A percentile compares a stretch with the other conserved stretches of the same genome.
phyloP scores from a whole-genome alignment of 1,284 basidiomycete genomes.

The Cryptococcus depauperatus region DNA sequence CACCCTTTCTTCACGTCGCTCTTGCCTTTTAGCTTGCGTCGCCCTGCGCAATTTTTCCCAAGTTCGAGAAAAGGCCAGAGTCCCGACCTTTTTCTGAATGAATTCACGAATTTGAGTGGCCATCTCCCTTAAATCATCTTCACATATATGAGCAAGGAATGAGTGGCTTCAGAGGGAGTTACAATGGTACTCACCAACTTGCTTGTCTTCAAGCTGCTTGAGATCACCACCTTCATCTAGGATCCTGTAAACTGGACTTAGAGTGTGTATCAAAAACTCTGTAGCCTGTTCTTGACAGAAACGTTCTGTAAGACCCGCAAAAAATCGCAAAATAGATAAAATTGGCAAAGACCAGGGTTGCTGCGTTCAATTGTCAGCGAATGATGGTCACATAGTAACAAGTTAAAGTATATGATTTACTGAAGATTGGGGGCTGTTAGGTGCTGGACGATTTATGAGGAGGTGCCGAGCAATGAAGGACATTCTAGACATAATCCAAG shows the following conservation, averaged over 20 bases:
- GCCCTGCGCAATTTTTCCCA: constrained; percentile 75
- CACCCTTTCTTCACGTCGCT: constrained; percentile 60
- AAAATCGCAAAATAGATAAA: constrained; percentile 77
- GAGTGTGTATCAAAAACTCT: constrained; percentile 69
- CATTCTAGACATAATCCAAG: constrained; percentile 89
- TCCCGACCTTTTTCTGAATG: constrained; percentile 75
- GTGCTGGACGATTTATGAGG: constrained; percentile 45
- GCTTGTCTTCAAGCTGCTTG: constrained; percentile 57
- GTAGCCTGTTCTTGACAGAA: constrained; percentile 57
- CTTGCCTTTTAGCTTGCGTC: constrained; percentile 59
- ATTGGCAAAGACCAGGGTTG: constrained; percentile 69
- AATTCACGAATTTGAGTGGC: constrained; percentile 81
- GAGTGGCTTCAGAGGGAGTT: no score
- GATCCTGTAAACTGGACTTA: constrained; percentile 79
- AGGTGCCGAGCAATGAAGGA: constrained; percentile 67
- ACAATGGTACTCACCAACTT: constrained; percentile 60
- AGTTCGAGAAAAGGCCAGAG: constrained; percentile 64
- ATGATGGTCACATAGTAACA: not conserved
- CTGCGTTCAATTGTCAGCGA: constrained; percentile 10
- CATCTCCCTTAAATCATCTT: constrained; percentile 75
- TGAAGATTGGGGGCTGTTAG: constrained; percentile 21
- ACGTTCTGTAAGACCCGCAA: constrained; percentile 75
- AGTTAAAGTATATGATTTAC: constrained; percentile 7
- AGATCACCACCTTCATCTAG: constrained; percentile 62
- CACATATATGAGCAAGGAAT: constrained; percentile 1